Evolutionary conservation across 148 eudicot species (phyloP), one percentile per base, ranked within the genome.

Genomic region (Pharnaceum exiguum): DNA sequence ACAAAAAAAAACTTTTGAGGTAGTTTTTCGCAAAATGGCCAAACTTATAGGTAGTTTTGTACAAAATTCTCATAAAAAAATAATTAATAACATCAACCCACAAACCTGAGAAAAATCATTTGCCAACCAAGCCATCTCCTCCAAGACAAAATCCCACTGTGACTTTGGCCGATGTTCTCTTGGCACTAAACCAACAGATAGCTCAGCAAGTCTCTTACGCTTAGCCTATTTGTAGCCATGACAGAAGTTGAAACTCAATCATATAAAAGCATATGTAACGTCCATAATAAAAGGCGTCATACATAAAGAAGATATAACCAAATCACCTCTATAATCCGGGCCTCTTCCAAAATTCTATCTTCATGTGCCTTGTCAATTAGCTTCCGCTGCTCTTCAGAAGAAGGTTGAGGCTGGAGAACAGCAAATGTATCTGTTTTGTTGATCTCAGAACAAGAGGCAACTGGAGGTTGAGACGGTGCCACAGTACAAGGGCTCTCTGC

Each of bases 21-120:
- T n/a, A n/a, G n/a, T n/a, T n/a, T n/a, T n/a, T n/a, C n/a, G n/a
- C n/a, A n/a, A n/a, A n/a, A n/a, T n/a, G n/a, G n/a, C n/a, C n/a
- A n/a, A n/a, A n/a, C n/a, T n/a, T n/a, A n/a, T n/a, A n/a, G n/a
- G n/a, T n/a, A n/a, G n/a, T n/a, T n/a, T n/a, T n/a, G n/a, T n/a
- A n/a, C n/a, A n/a, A n/a, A n/a, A n/a, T n/a, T n/a, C n/a, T n/a
- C n/a, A 36, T 10, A 32, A 3, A 57, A 51, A 55, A 8, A 57
- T 6, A 59, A 18, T 26, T 30, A 11, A 27, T 52, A 17, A 10
- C 11, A 28, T 33, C 4, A 31, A 15, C 27, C 2, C 33, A 59
- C 71, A 71, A 65, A 93, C 98, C 96, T 93, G 99, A 16, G 91
- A 80, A 71, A 89, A 93, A 77, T 93, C 99, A 78, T 93, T 93